Base-by-base conservation (phyloP, 106 monocot species). In the Apostasia ramifera region DNA sequence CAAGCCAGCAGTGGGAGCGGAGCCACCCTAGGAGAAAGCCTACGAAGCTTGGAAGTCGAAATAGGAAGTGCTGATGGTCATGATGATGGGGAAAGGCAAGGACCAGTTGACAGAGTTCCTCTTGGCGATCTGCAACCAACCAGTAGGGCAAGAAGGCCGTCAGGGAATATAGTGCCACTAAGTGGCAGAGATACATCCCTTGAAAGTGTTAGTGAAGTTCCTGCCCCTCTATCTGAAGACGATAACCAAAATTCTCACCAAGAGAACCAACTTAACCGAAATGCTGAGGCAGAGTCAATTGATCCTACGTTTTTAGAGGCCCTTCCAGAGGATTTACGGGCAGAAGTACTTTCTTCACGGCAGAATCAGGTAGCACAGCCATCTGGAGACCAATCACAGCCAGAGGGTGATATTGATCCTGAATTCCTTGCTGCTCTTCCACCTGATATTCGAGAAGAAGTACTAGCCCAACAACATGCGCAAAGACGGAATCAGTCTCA, bases 401-500 rank as follows among this genome's bases (percentile, higher is more conserved):
- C 74, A 51, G 77, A 87, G 57, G 83, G 71, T 14, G 98, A 99
- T 26, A 99, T 99, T 57, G 98, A 99, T 81, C 98, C 98, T 57
- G 98, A 99, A 81, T 99, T 99, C 79, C 92, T 99, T 72, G 98
- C 98, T 81, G 98, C 98, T 49, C 90, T 99, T 73, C 98, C 98
- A 3, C 88, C 93, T 68, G 98, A 99, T 84, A 99, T 99, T 54
- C 83, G 93, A 12, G 87, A 93, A 58, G 98, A 99, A 72, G 93
- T 99, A 26, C 61, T 99, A 56, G 93, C 90, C 39, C 93, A 99
- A 59, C 98, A 99, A 65, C 86, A 87, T 65, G 93, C 93, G 44
- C 98, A 99, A 72, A 76, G 93, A 73, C 68, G 76, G 57, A 87
- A 81, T 53, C 90, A 90, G 44, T 83, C 93, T 40, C 98, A 93